Evolutionary conservation across 2,329 filamentous ascomycete species (phyloP).

Genomic region (Phyllosticta capitalensis): DNA sequence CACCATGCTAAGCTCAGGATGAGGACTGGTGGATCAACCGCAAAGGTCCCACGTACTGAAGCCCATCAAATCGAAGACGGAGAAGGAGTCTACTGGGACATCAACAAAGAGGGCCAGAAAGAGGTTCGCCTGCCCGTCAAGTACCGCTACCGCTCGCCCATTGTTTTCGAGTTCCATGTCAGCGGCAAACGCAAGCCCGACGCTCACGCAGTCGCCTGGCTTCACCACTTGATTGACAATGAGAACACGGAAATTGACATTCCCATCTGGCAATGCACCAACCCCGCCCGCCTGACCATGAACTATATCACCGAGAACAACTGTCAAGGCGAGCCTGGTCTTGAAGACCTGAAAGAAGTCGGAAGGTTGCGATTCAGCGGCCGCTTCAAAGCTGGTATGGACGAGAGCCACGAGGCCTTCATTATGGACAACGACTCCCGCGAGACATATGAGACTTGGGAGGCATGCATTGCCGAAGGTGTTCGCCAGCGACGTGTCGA

Average conservation of each 20-base stretch:
- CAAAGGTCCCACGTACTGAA: conserved; percentile 54
- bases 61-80: conserved; percentile 53
- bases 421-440: conserved; percentile 79
- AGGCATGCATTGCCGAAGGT: conserved; percentile 81
- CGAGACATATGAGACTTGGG: conserved; percentile 92
- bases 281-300: conserved; percentile 67
- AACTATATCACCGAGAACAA: conserved; percentile 86
- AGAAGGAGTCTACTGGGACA: conserved; percentile 51
- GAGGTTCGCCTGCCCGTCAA: conserved; percentile 75
- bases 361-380: conserved; percentile 73
- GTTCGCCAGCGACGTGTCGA: conserved; percentile 63
- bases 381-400: conserved; percentile 81
- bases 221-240: conserved; percentile 74
- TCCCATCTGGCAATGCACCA: conserved; percentile 82
- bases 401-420: conserved; percentile 74
- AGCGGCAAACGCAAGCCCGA: conserved; percentile 59
- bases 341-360: conserved; percentile 67
- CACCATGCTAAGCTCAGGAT: conserved; percentile 60
- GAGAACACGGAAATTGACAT: conserved; percentile 69
- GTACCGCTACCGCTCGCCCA: conserved; percentile 77
- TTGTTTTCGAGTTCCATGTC: conserved; percentile 78
- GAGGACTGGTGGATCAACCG: conserved; percentile 75
- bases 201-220: conserved; percentile 74
- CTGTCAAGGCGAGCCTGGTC: conserved; percentile 56
- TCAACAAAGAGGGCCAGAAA: conserved; percentile 41